Evolutionary conservation across 2,329 filamentous ascomycete species (phyloP).

Genomic region (Fusarium luffae): DNA sequence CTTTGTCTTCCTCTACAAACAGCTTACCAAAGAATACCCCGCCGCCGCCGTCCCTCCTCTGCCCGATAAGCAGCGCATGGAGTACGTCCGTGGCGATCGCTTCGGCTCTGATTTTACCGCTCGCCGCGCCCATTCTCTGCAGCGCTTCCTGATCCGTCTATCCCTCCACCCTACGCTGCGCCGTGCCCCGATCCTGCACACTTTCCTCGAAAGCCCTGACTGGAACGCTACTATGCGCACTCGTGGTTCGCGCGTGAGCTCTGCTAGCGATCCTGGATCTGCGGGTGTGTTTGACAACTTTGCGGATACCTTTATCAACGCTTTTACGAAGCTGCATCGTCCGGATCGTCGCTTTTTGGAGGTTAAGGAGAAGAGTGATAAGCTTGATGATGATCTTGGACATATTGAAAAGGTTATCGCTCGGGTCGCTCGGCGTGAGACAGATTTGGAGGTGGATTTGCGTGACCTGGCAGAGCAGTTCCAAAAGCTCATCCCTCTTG

Average conservation of each 20-base stretch:
- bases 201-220: slow-evolving; percentile 91
- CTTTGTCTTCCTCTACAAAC: slow-evolving; percentile 96
- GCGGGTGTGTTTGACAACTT: slow-evolving; percentile 92
- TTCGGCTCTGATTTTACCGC: slow-evolving; percentile 94
- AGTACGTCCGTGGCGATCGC: slow-evolving; percentile 95
- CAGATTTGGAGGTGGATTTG: slow-evolving; percentile 88
- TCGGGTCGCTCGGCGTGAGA: slow-evolving; percentile 86
- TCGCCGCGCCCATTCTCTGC: slow-evolving; percentile 87
- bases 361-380: slow-evolving; percentile 90
- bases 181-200: slow-evolving; percentile 82
- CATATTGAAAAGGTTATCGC: slow-evolving; percentile 97
- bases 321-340: slow-evolving; percentile 96
- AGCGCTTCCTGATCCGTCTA: slow-evolving; percentile 88
- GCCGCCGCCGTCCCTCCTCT: slow-evolving; percentile 93
- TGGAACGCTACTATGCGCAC: slow-evolving; percentile 97
- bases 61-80: slow-evolving; percentile 99
- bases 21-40: slow-evolving; percentile 86
- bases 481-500: slow-evolving; percentile 88
- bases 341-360: slow-evolving; percentile 95
- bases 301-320: slow-evolving; percentile 96
- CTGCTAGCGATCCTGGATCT: slow-evolving; percentile 59
- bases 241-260: slow-evolving; percentile 73
- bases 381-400: slow-evolving; percentile 90
- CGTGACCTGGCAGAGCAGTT: slow-evolving; percentile 93
- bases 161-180: slow-evolving; percentile 90